A percentile compares a stretch with the other conserved stretches of the same genome.
phyloP scores from a whole-genome alignment of 1,284 basidiomycete species.

The Wolfiporia cocos region DNA sequence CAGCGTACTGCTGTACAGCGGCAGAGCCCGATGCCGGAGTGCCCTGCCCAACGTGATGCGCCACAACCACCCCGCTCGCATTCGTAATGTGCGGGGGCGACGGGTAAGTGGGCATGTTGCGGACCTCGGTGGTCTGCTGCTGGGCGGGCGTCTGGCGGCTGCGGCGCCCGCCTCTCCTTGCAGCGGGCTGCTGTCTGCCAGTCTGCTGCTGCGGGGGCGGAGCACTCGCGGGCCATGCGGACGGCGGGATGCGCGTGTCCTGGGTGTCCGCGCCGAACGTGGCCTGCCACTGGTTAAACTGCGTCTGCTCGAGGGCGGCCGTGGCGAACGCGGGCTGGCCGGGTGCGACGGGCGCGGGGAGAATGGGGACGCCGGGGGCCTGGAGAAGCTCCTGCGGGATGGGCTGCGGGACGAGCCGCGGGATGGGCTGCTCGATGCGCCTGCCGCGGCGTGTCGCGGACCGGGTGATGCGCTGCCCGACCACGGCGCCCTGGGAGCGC shows the following conservation, averaged over 20 bases:
- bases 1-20: too few relatives aligned
- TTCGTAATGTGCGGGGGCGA: neutral
- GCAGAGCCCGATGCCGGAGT: too few relatives aligned
- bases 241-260: too few relatives aligned
- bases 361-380: neutral
- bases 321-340: constrained; percentile 1
- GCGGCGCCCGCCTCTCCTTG: too few relatives aligned
- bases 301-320: constrained; percentile 10
- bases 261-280: too few relatives aligned
- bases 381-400: neutral
- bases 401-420: constrained; percentile 1
- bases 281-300: constrained; percentile 8
- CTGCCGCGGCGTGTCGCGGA: neutral
- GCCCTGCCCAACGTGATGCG: neutral
- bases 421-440: neutral
- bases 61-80: neutral
- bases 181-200: too few relatives aligned
- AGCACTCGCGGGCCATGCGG: too few relatives aligned
- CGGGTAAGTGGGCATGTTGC: too few relatives aligned
- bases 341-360: neutral
- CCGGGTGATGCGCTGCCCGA: constrained; percentile 24
- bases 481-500: constrained; percentile 25
- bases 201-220: too few relatives aligned
- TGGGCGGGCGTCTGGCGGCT: too few relatives aligned
- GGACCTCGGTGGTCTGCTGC: too few relatives aligned